Base-by-base conservation (phyloP, 345 rosid species). In the Populus ilicifolia region DNA sequence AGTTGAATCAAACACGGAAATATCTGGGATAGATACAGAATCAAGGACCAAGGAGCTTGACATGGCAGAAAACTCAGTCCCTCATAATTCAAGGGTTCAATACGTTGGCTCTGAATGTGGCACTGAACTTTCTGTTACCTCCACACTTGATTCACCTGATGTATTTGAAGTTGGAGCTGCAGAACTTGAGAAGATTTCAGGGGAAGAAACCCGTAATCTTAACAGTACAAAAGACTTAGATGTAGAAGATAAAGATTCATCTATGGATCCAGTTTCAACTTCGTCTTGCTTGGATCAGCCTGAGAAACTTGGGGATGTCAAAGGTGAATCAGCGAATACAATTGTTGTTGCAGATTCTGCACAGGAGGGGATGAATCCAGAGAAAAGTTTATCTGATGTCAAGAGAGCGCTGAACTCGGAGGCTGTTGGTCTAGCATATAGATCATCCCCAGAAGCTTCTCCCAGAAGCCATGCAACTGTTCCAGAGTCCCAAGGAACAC, bases 71-170 rank as follows among this genome's bases (percentile, higher is more conserved):
- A 83, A 80, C 76, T 75, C 70, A 0, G 79, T 75, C 17, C 69
- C 76, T 12, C 77, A 71, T 64, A 75, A 67, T 72, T 29, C 77
- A 27, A 81, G 78, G 84, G 85, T 63, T 59, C 91, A 84, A 72
- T 75, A 80, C 63, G 85, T 86, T 80, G 90, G 87, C 44, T 94
- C 98, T 71, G 99, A 95, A 78, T 89, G 99, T 75, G 94, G 97
- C 73, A 90, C 97, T 4, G 97, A 93, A 78, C 94, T 96, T 56
- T 93, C 98, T 78, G 87, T 96, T 75, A 83, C 96, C 70, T 93
- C 97, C 39, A 90, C 98, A 44, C 96, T 96, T 59, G 99, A 92
- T 80, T 90, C 97, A 79, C 91, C 97, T 36, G 94, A 92, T 80
- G 79, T 65, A 81, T 89, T 83, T 41, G 96, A 95, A 78, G 80